These are phyloP conservation scores for Leucosporidium yakuticum DNA, from an alignment of 768 basidiomycete species.

Conservation along the genomic window DNA sequence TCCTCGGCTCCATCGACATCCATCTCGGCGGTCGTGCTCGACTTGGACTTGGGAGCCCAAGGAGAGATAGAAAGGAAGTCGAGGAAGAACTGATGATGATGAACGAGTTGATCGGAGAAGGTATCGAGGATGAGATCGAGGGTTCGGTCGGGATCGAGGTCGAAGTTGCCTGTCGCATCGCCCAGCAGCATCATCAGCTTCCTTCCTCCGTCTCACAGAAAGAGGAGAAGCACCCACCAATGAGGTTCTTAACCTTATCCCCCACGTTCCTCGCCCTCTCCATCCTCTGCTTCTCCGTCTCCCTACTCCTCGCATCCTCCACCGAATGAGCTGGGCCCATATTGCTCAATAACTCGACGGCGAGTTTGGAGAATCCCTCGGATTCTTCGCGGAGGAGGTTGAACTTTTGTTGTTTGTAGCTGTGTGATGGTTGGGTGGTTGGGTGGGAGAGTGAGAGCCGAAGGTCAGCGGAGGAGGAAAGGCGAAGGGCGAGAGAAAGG, in stretches of 20 bases:
- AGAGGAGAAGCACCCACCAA: constrained; percentile 46
- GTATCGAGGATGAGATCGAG: constrained; percentile 91
- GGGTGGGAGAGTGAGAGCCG: not conserved
- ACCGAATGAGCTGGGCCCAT: constrained; percentile 69
- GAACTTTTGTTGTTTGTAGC: constrained; percentile 97
- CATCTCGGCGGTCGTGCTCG: not conserved
- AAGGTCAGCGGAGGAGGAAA: not conserved
- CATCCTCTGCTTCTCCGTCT: constrained; percentile 51
- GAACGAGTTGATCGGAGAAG: constrained; percentile 69
- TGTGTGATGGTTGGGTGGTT: no score
- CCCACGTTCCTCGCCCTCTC: constrained; percentile 61
- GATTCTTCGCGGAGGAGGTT: constrained; percentile 95
- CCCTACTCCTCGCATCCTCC: constrained; percentile 45
- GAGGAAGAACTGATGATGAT: constrained; percentile 83
- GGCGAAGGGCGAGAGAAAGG: not conserved
- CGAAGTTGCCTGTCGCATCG: constrained; percentile 63
- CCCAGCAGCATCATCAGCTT: not conserved
- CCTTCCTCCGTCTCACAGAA: no score
- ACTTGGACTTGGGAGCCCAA: constrained; percentile 51
- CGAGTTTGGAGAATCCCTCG: constrained; percentile 91
- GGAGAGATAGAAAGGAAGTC: constrained; percentile 78
- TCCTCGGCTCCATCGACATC: constrained; percentile 34
- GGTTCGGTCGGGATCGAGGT: constrained; percentile 88
- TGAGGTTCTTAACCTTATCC: constrained; percentile 79
- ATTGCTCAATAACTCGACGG: constrained; percentile 70